Conservation (phyloP, 305 asterid genomes). For the Solanum hybrid region DNA sequence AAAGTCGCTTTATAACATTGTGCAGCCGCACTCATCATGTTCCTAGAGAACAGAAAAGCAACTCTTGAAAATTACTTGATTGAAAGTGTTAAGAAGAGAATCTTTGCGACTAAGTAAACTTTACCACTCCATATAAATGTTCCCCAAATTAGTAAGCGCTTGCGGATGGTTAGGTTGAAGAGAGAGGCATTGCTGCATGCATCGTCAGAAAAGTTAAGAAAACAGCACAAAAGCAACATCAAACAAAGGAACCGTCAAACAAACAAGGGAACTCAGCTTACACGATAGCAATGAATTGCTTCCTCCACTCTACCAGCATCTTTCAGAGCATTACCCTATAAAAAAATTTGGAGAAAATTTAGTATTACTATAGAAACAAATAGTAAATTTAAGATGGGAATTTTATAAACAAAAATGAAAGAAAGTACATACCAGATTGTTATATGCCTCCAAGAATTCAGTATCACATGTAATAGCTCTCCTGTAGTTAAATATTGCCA, state of each 20-base stretch:
- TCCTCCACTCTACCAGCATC: constrained; percentile 95
- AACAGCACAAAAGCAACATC: constrained; percentile 3
- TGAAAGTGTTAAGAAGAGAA: not conserved
- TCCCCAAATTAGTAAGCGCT: constrained; percentile 95
- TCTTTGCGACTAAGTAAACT: constrained; percentile 7
- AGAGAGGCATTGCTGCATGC: constrained; percentile 80
- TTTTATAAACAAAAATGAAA: not conserved
- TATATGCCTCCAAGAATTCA: constrained; percentile 93
- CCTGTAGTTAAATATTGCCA: constrained; percentile 86
- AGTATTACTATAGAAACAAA: constrained; percentile 2
- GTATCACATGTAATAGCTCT: constrained; percentile 91
- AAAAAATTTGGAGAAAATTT: constrained; percentile 4
- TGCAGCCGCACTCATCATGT: constrained; percentile 91
- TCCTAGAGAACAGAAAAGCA: constrained; percentile 39
- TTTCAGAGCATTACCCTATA: constrained; percentile 92
- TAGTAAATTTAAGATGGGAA: not conserved
- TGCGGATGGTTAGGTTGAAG: constrained; percentile 96
- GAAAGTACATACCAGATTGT: constrained; percentile 57
- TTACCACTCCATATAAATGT: constrained; percentile 97
- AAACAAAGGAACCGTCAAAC: constrained; percentile 4
- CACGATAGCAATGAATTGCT: constrained; percentile 86
- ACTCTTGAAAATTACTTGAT: not conserved
- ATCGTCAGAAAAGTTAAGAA: constrained; percentile 15
- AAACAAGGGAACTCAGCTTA: constrained; percentile 27
- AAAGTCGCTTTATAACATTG: constrained; percentile 92